Evolutionary conservation across 2,329 filamentous ascomycete genomes (phyloP), one percentile per base, ranked within the genome.

Genomic region (Fusarium robinianum): DNA sequence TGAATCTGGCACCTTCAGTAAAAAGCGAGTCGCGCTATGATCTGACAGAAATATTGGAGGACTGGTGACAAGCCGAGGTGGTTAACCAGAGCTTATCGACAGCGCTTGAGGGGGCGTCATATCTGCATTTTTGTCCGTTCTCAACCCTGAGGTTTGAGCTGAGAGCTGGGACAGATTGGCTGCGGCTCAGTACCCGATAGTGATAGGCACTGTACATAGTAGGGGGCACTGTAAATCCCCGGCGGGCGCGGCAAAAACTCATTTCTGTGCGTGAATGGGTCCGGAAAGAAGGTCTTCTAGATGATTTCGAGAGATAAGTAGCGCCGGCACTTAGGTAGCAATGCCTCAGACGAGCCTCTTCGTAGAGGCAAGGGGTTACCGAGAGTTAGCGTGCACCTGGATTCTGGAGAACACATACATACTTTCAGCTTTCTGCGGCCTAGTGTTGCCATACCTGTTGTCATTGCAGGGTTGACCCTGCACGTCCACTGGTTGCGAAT

Each of bases 61-160:
- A 27, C 19, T 34, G 40, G 36, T 18, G 21, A 24, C 35, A n/a
- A 34, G 27, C 11, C 39, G 21, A 32, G 29, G 41, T 36, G 41
- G 42, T 24, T 32, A 43, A 42, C 23, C 30, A 50, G 35, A 37
- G 43, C 26, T 42, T 30, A 35, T 50, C 29, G 42, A 38, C 21
- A 31, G 33, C 40, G 43, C 30, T 35, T 51, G 40, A 48, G 48
- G 48, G 18, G 46, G 32, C 53, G 55, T 59, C 57, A 61, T 55
- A 49, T 42, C 41, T 57, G 47, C 43, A 40, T 41, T 41, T 45
- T 35, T 29, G 10, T 49, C 31, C 38, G 31, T 41, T 29, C 26
- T 31, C 39, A 44, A 48, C 36, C 32, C 32, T 44, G 44, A 40
- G 8, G 27, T 37, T 48, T 42, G 41, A 42, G 45, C 27, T 37